Evolutionary conservation across 2,329 filamentous ascomycete species (phyloP).

Genomic region (Chrysoporthe austroafricana): DNA sequence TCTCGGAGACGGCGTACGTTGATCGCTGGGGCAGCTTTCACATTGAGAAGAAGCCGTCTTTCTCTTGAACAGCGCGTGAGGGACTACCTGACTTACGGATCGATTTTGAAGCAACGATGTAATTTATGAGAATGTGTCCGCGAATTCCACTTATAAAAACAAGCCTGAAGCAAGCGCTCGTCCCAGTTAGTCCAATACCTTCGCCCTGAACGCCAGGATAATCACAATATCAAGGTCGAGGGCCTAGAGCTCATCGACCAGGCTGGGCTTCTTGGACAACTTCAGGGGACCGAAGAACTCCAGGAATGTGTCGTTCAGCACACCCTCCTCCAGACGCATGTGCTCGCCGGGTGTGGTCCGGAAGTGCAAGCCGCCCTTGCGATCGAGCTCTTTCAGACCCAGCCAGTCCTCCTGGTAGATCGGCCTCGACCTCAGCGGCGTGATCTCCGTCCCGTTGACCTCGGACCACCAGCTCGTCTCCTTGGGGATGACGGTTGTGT

Average conservation of each 20-base stretch:
- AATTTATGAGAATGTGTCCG: too few relatives aligned
- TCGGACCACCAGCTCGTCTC: conserved; percentile 91
- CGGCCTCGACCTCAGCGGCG: conserved; percentile 66
- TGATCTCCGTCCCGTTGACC: conserved; percentile 72
- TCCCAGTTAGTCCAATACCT: not conserved
- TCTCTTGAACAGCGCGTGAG: not conserved
- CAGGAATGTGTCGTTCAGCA: conserved; percentile 67
- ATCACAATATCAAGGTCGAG: not conserved
- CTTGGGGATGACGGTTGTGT: conserved; percentile 85
- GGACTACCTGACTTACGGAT: too few relatives aligned
- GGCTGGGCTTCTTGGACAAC: conserved; percentile 35
- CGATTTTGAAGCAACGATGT: too few relatives aligned
- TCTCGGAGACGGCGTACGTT: not conserved
- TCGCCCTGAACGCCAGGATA: not conserved
- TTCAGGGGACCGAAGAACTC: conserved; percentile 65
- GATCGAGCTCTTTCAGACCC: conserved; percentile 77
- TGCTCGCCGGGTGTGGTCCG: conserved; percentile 74
- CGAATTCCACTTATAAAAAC: not conserved
- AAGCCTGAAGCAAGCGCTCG: not conserved
- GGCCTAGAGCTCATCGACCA: conserved; percentile 24
- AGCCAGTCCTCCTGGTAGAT: conserved; percentile 95
- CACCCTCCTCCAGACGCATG: conserved; percentile 74
- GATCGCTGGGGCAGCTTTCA: conserved; percentile 9
- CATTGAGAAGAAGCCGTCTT: not conserved
- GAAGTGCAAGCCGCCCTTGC: conserved; percentile 79